Evolutionary conservation across 1,284 basidiomycete genomes (phyloP).

Genomic region (Trichosporon sp.): DNA sequence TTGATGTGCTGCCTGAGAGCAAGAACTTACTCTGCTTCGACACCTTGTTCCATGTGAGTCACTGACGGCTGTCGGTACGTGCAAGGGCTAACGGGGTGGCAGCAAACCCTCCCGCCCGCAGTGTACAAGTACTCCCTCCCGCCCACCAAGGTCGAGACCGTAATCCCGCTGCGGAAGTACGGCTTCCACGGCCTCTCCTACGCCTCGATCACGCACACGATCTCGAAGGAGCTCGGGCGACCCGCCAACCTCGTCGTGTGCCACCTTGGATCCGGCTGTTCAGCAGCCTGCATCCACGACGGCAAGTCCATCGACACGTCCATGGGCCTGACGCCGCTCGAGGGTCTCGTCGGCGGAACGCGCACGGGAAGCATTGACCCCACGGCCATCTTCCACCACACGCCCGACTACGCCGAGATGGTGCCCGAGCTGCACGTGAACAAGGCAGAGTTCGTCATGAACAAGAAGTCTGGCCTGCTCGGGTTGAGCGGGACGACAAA

Average conservation of each 20-base stretch:
- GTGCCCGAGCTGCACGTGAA: slow-evolving; percentile 65
- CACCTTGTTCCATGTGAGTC: slow-evolving; percentile 71
- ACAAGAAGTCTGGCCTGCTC: slow-evolving; percentile 68
- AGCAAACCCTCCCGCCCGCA: slow-evolving; percentile 68
- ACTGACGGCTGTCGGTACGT: no score
- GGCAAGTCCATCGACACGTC: slow-evolving; percentile 74
- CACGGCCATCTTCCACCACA: slow-evolving; percentile 82
- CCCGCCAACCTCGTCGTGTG: slow-evolving; percentile 71
- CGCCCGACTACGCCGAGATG: slow-evolving; percentile 63
- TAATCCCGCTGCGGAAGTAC: slow-evolving; percentile 75
- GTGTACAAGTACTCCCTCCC: slow-evolving; percentile 77
- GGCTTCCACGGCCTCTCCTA: slow-evolving; percentile 75
- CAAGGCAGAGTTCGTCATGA: slow-evolving; percentile 75
- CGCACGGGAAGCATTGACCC: slow-evolving; percentile 79
- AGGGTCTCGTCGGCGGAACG: slow-evolving; percentile 79
- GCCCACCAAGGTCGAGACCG: slow-evolving; percentile 61
- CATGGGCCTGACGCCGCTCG: slow-evolving; percentile 55
- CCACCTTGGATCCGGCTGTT: slow-evolving; percentile 83
- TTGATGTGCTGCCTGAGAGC: slow-evolving; percentile 65
- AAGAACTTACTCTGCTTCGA: slow-evolving; percentile 66
- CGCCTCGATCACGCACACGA: slow-evolving; percentile 47
- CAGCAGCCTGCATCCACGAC: slow-evolving; percentile 64
- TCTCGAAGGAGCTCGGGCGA: slow-evolving; percentile 60
- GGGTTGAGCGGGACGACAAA: slow-evolving; percentile 74
- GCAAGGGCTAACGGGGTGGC: not conserved